Evolutionary conservation across 306 rosid genomes (phyloP).

Genomic region (Geum urbanum): DNA sequence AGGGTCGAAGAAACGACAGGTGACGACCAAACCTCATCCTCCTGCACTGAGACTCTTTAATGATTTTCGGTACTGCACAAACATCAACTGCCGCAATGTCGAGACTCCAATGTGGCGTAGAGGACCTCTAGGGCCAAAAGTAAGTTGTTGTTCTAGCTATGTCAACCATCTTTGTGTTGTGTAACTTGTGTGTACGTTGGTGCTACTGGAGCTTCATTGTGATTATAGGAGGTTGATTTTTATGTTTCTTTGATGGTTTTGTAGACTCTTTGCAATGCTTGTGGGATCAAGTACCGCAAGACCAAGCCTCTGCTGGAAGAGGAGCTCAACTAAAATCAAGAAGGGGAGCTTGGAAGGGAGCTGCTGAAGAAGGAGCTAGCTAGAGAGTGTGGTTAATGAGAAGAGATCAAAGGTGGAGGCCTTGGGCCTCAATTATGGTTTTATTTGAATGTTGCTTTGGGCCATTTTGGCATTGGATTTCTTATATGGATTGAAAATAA

Average conservation of each 20-base stretch:
- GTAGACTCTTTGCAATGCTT: slow-evolving; percentile 31
- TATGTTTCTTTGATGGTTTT: background rate
- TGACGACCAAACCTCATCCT: background rate
- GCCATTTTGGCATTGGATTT: background rate
- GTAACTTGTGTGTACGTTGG: background rate
- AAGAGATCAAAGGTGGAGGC: background rate
- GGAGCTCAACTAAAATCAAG: background rate
- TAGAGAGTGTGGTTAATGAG: background rate
- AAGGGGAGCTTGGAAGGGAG: slow-evolving; percentile 9
- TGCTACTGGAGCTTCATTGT: background rate
- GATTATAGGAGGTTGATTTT: no score
- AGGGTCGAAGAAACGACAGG: background rate
- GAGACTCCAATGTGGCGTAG: slow-evolving; percentile 39
- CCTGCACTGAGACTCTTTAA: background rate
- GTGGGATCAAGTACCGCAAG: slow-evolving; percentile 29
- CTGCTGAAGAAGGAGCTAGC: background rate
- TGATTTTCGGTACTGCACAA: slow-evolving; percentile 13
- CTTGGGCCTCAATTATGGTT: background rate
- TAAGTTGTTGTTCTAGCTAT: background rate
- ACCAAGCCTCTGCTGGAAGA: background rate
- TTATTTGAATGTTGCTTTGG: no score
- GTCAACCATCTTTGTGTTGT: no score
- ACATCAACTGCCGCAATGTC: slow-evolving; percentile 9
- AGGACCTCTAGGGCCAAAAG: slow-evolving; percentile 36
- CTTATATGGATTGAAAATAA: background rate